Base-by-base conservation (phyloP, 345 rosid species). In the Gossypium thurberi region DNA sequence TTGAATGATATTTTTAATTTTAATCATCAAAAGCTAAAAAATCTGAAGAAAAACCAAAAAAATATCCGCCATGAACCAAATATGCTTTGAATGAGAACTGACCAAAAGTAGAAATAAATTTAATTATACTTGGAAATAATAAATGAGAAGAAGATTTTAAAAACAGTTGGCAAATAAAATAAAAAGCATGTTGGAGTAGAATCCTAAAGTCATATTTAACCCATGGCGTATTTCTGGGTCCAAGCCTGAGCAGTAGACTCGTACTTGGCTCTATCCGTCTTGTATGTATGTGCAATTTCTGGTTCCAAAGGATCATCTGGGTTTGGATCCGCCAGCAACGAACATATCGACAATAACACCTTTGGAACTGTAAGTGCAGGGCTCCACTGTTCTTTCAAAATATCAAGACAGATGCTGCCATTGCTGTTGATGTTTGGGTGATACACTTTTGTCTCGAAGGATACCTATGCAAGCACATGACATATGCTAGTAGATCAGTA, bases 151-250 rank as follows among this genome's bases (percentile, higher is more conserved):
- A 33, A 33, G 40, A 33, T 33, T 5, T 33, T 33, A 33, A 5
- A 33, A 33, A 33, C 40, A 33, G 40, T 33, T 33, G 37, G 37
- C 37, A 33, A 33, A 33, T 33, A 33, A 33, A 33, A 33, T 33
- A 33, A 33, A 33, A 33, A 5, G 40, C 40, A 33, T 5, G 40
- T 5, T 33, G 40, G 0, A 33, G 40, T 4, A 5, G 40, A 33
- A 7, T 5, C 40, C 40, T 33, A 33, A 33, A 33, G 40, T 33
- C 40, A 33, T 5, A 33, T 33, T 56, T 56, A 56, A 21, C 14
- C 28, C 60, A 56, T 56, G 60, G 60, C 60, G 13, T 56, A 56
- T 56, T 56, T 56, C 60, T 56, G 60, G 28, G 60, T 56, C 60
- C 60, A 56, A 1, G 28, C 26, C 6, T 8, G 60, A 56, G 60